Evolutionary conservation across 108 stramenopile species (phyloP), one percentile per base, ranked within the genome.

Genomic region (Discostella stelligeroides): DNA sequence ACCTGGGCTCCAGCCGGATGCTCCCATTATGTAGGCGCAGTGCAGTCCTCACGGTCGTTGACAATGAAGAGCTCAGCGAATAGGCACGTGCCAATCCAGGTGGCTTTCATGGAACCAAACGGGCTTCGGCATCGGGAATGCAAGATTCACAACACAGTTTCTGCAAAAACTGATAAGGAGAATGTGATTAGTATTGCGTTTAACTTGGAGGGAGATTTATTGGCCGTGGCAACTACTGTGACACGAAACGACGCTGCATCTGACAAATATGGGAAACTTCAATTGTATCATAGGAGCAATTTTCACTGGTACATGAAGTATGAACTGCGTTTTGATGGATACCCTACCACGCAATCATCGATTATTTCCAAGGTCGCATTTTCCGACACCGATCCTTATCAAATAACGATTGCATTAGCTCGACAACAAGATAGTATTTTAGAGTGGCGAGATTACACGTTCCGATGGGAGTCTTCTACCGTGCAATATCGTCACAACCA

Each of bases 231-330:
- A 59, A 82, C 38, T 70, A 68, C 37, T 68, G 79, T 80, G 42
- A 82, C 38, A 55, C 66, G 65, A 18, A 17, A 23, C 23, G 58
- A 60, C 2, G 17, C 58, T 29, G 37, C 63, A 46, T 57, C 38
- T 10, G 41, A 53, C 29, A 45, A 48, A 23, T 81, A 81, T 45
- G 83, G 87, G 21, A 90, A 89, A 39, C 48, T 95, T 15, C 95
- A 95, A 59, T 56, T 95, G 23, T 95, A 88, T 85, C 92, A 95
- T 73, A 72, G 90, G 53, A 81, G 75, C 68, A 95, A 95, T 68
- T 95, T 92, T 73, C 95, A 95, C 58, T 95, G 95, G 95, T 95
- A 95, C 57, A 75, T 92, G 55, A 95, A 95, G 74, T 81, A 84
- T 58, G 95, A 95, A 67, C 40, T 92, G 34, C 54, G 68, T 13